These are phyloP conservation scores for Drosera spatulata DNA, from an alignment of 179 eudicot genomes.

Conservation along the genomic window DNA sequence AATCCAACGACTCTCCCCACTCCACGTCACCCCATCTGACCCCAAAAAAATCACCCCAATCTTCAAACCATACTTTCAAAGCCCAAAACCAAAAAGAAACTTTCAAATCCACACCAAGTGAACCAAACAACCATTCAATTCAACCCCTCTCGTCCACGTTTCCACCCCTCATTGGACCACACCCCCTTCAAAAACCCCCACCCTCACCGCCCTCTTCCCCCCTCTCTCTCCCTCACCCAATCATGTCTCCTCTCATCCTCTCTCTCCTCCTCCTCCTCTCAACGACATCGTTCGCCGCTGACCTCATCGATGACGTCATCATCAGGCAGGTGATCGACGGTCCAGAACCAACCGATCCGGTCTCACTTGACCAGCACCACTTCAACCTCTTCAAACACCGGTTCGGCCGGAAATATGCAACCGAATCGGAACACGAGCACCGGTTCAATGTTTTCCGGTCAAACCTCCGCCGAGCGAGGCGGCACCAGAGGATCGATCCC, in stretches of 20 bases:
- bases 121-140: too few relatives aligned
- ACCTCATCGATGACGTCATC: constrained; percentile 25
- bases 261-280: constrained; percentile 5
- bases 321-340: constrained; percentile 52
- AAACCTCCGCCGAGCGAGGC: constrained; percentile 62
- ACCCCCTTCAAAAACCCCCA: neutral
- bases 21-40: too few relatives aligned
- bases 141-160: too few relatives aligned
- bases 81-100: too few relatives aligned
- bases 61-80: too few relatives aligned
- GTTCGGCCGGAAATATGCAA: constrained; percentile 41
- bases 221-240: too few relatives aligned
- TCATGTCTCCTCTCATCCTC: too few relatives aligned
- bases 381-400: constrained; percentile 62
- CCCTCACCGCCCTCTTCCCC: constrained; percentile 4
- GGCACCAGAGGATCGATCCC: constrained; percentile 70
- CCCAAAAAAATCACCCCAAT: too few relatives aligned
- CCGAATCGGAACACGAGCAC: constrained; percentile 47
- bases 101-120: too few relatives aligned
- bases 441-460: constrained; percentile 51
- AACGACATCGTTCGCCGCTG: constrained; percentile 3
- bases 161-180: neutral
- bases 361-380: constrained; percentile 49
- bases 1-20: too few relatives aligned
- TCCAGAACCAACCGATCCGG: constrained; percentile 14